Conservation (phyloP, 2,329 filamentous ascomycete species). For the Hansfordia pulvinata region DNA sequence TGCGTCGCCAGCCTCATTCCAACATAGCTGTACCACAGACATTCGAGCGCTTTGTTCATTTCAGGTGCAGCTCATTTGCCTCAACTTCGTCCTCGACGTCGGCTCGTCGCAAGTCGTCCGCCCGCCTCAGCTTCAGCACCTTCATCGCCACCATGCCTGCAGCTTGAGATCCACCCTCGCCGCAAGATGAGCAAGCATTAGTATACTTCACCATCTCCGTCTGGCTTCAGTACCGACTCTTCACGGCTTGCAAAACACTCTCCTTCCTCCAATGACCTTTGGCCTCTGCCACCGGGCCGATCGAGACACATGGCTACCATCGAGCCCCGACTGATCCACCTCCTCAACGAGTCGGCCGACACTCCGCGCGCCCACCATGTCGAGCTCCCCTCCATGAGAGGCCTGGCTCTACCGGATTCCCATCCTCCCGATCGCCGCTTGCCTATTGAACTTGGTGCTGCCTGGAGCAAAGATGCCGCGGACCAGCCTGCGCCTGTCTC, state of each 20-base stretch:
- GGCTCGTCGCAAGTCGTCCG: no score
- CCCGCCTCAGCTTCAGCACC: no score
- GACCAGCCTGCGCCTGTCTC: no score
- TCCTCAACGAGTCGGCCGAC: slow-evolving; percentile 43
- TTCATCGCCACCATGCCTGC: no score
- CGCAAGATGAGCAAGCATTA: slow-evolving; percentile 7
- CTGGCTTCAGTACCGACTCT: slow-evolving; percentile 3
- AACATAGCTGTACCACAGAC: no score
- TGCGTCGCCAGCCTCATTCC: no score
- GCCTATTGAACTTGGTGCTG: slow-evolving; percentile 35
- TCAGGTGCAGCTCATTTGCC: no score
- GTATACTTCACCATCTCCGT: slow-evolving; percentile 4
- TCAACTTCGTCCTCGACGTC: no score
- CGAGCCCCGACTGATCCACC: slow-evolving; percentile 52
- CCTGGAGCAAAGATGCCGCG: slow-evolving; percentile 23
- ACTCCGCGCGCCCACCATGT: slow-evolving; percentile 30
- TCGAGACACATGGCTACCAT: slow-evolving; percentile 46
- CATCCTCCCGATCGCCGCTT: slow-evolving; percentile 26
- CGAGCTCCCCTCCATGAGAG: slow-evolving; percentile 41
- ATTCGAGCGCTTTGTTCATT: no score
- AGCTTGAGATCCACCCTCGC: no score
- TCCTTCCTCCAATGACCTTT: slow-evolving; percentile 23
- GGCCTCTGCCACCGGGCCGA: slow-evolving; percentile 12
- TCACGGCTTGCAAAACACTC: slow-evolving; percentile 1
- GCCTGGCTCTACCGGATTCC: slow-evolving; percentile 26